phyloP scores from a whole-genome alignment of 495 filamentous ascomycete species.

The Letharia columbiana region DNA sequence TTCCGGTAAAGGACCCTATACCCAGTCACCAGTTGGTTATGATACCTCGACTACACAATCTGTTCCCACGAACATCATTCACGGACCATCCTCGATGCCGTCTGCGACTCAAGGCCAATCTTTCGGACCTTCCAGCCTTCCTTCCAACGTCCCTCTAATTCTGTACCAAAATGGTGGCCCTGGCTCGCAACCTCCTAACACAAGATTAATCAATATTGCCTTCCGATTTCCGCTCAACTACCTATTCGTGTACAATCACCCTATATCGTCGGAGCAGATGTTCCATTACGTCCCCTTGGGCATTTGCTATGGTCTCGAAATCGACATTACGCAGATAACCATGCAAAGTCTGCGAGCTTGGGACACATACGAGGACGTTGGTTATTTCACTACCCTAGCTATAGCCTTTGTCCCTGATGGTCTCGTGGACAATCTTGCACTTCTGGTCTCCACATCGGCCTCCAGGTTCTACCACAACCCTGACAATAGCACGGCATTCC shows the following conservation, averaged over 20 bases:
- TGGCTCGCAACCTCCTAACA: conserved; percentile 47
- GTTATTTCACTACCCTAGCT: conserved; percentile 79
- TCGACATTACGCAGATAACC: conserved; percentile 42
- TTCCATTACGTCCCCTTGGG: conserved; percentile 72
- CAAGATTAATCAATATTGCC: conserved; percentile 70
- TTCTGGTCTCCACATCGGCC: conserved; percentile 58
- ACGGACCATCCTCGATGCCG: conserved; percentile 14
- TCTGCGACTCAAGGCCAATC: conserved; percentile 15
- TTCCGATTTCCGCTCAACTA: conserved; percentile 77
- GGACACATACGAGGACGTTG: conserved; percentile 58
- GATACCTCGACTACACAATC: conserved; percentile 21
- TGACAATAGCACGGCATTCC: conserved; percentile 47
- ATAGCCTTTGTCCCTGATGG: conserved; percentile 61
- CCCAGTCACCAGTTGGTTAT: conserved; percentile 22
- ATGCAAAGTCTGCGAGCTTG: conserved; percentile 72
- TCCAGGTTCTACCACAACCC: conserved; percentile 66
- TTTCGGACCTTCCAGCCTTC: conserved; percentile 14
- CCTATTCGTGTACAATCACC: conserved; percentile 61
- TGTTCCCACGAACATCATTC: conserved; percentile 23
- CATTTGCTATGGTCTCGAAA: conserved; percentile 55
- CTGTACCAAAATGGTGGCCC: conserved; percentile 17
- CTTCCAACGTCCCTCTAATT: conserved; percentile 31
- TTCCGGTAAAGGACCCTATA: conserved; percentile 18
- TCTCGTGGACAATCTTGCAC: conserved; percentile 51
- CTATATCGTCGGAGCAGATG: conserved; percentile 72